Evolutionary conservation across 352 stramenopile species (phyloP), one percentile per base, ranked within the genome.

Genomic region (Globisporangium abappressorium): DNA sequence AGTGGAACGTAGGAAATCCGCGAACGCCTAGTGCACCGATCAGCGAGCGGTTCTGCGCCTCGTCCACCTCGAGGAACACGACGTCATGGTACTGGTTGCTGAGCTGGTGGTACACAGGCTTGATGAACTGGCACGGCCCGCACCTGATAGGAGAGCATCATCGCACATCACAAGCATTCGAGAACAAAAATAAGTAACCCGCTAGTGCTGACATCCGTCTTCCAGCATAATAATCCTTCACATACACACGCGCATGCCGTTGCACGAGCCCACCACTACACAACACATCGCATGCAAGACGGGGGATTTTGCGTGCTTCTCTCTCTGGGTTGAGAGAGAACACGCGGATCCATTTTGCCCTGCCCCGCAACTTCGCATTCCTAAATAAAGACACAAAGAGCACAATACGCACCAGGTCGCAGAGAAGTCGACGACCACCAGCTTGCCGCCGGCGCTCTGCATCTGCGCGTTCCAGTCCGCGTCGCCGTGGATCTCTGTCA

Each of bases 1-100:
- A 95, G 70, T 95, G 88, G 73, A 97, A 97, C 2, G 91, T 97
- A 26, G 91, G 91, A 73, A 97, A 97, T 30, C 86, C 88, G 18
- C 82, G 81, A 33, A 97, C 87, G 46, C 86, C 89, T 30, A 95
- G 63, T 5, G 84, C 68, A 54, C 77, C 53, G 70, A 97, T 94
- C 36, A 97, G 72, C 64, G 92, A 90, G 41, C 84, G 75, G 74
- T 97, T 96, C 70, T 91, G 76, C 33, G 78, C 91, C 73, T 97
- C 87, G 49, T 94, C 85, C 54, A 93, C 80, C 56, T 90, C 90
- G 18, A 96, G 77, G 61, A 97, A 97, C 57, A 97, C 85, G 36
- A 97, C 91, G 70, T 96, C 89, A 26, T 80, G 66, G 73, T 94
- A 96, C 71, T 95, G 82, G 49, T 73, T 70, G 53, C 87, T 92